Base-by-base conservation (phyloP, 2,329 filamentous ascomycete species). In the Ciborinia camelliae region DNA sequence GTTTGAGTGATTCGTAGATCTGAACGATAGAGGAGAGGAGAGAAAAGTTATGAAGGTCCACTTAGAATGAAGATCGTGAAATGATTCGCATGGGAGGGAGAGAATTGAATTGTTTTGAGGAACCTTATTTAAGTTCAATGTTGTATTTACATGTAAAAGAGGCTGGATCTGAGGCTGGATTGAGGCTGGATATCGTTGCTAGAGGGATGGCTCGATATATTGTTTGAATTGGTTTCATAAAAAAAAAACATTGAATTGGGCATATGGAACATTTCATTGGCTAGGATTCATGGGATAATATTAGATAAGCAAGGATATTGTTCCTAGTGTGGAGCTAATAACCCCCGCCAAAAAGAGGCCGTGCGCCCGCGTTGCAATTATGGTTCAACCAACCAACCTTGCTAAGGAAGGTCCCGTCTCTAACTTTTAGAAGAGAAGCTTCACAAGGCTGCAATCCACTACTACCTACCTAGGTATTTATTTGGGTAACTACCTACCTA, bases 361-460 rank as follows among this genome's bases (percentile, higher is more conserved):
- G 39, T 58, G 54, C n/a, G n/a, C n/a, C n/a, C n/a, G n/a, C n/a
- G n/a, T n/a, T 58, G 6, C 54, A 15, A 43, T 32, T 32, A 23
- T 57, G 54, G 26, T 57, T 23, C 20, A 32, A 57, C 15, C 26
- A 45, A 8, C 20, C n/a, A 45, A n/a, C 43, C 43, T n/a, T n/a
- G n/a, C n/a, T n/a, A 23, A 23, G 43, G 43, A 45, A 23, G 20
- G 9, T 8, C 7, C 43, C n/a, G 10, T 23, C 26, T 43, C 14
- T 43, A 43, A n/a, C n/a, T n/a, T n/a, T 15, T 18, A 43, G 39
- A 15, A 15, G 52, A 41, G 53, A 58, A 45, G 50, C 61, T 54
- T 43, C 64, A 53, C 63, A 65, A 67, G 65, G 65, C 63, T 67
- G 47, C 39, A n/a, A 43, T 37, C 2, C 39, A 45, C 7, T 9